Evolutionary conservation across 139 green algal species (phyloP), one percentile per base, ranked within the genome.

Genomic region (Auxenochlorella protothecoides): DNA sequence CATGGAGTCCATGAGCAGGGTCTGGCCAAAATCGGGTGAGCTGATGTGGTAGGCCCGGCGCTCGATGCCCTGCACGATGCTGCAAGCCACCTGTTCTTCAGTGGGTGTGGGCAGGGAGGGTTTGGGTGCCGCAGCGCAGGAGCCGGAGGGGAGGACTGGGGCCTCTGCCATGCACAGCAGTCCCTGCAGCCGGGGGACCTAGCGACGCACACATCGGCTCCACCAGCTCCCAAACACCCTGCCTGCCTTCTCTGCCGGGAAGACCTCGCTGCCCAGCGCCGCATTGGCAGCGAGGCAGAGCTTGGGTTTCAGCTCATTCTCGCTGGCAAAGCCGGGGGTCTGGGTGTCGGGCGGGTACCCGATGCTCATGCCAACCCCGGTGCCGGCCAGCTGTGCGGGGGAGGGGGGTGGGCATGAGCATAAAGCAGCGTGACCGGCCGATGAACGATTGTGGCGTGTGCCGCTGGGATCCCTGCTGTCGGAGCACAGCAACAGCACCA

Each of bases 311-410:
- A 15, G 83, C 2, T 78, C 55, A 53, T 88, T 87, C 78, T 96
- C 90, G 0, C 76, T 64, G 0, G 60, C 68, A 60, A 87, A 94
- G 7, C 90, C 89, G 2, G 91, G 89, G 0, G 90, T 96, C 74
- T 90, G 80, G 4, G 86, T 95, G 85, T 97, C 90, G 4, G 89
- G 85, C 4, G 91, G 91, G 75, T 89, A 92, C 0, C 79, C 84
- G 11, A 97, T 80, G 14, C 77, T 89, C 4, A 96, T 60, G 0
- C 54, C 65, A 11, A 97, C 90, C 2, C 78, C 74, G 7, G 80
- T 90, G 59, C 83, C 85, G 68, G 84, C 75, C 0, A 91, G 75
- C 85, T 93, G 85, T 75, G 85, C 44, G 54, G 5, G 44, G 5
- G 59, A 16, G 52, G 9, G 51, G 14, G 11, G 63, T 44, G 27